Conservation (phyloP, 805 yeast species). For the Starmerella cellae region DNA sequence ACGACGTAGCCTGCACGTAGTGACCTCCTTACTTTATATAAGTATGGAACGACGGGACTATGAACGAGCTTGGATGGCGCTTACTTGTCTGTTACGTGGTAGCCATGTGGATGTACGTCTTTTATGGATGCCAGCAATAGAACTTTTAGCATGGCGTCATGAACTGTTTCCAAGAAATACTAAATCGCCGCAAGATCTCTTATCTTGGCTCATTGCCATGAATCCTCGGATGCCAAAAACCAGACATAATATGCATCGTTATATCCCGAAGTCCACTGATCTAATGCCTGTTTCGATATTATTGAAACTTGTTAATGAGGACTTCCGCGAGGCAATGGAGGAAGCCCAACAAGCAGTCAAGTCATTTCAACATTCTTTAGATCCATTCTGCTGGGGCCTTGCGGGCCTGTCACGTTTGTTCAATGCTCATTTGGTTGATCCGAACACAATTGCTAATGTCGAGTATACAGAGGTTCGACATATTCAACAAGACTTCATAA, state of each 20-base stretch:
- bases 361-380: conserved; percentile 2
- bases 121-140: conserved; percentile 17
- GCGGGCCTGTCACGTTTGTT: conserved; percentile 9
- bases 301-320: conserved; percentile 1
- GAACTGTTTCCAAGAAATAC: not conserved
- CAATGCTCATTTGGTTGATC: not conserved
- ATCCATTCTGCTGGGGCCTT: conserved; percentile 16
- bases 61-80: conserved; percentile 11
- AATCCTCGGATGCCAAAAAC: conserved; percentile 6
- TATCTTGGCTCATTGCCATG: conserved; percentile 17
- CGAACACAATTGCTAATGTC: not conserved
- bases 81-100: conserved; percentile 9
- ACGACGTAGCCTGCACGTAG: conserved; percentile 13
- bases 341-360: conserved; percentile 10
- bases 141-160: conserved; percentile 13
- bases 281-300: conserved; percentile 9
- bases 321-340: conserved; percentile 6
- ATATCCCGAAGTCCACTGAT: conserved; percentile 4
- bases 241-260: not conserved
- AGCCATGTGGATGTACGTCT: conserved; percentile 6
- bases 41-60: conserved; percentile 13
- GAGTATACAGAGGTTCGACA: not conserved
- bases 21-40: conserved; percentile 4
- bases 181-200: conserved; percentile 4
- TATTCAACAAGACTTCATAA: conserved; percentile 4